A percentile compares a stretch with the other conserved stretches of the same genome.
phyloP scores from a whole-genome alignment of 805 yeast genomes.

The Middelhovenomyces tepae region DNA sequence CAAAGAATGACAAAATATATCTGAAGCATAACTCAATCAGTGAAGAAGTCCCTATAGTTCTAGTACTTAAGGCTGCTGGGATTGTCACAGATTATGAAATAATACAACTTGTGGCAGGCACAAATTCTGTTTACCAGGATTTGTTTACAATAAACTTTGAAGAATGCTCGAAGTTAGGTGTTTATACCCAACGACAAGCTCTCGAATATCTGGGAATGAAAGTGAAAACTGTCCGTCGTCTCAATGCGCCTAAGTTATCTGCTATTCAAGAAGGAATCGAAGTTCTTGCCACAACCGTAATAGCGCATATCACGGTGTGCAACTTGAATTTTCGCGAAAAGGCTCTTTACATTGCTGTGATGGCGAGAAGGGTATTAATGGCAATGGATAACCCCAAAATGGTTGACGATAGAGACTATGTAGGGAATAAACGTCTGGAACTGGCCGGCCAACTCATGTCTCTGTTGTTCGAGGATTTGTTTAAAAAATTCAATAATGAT shows the following conservation, averaged over 20 bases:
- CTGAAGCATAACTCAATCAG: conserved; percentile 91
- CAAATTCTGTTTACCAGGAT: conserved; percentile 81
- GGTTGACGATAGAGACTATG: conserved; percentile 98
- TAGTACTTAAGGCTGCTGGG: conserved; percentile 92
- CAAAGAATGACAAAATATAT: conserved; percentile 82
- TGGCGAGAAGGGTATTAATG: conserved; percentile 95
- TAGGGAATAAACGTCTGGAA: conserved; percentile 94
- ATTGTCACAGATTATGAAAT: conserved; percentile 86
- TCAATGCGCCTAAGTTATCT: conserved; percentile 70
- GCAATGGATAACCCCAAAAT: conserved; percentile 88
- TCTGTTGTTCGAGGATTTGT: conserved; percentile 87
- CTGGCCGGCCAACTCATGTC: conserved; percentile 97
- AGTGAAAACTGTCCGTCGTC: conserved; percentile 86
- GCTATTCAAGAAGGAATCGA: conserved; percentile 91
- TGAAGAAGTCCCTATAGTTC: conserved; percentile 92
- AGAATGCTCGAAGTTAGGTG: conserved; percentile 78
- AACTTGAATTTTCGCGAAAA: conserved; percentile 86
- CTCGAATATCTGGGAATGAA: conserved; percentile 82
- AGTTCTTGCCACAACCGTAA: conserved; percentile 80
- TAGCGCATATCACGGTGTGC: conserved; percentile 85
- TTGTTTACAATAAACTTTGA: conserved; percentile 88
- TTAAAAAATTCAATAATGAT: conserved; percentile 91
- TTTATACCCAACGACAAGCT: conserved; percentile 90
- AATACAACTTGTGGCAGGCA: conserved; percentile 89
- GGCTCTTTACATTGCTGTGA: conserved; percentile 87